Conservation (phyloP, 2,329 filamentous ascomycete species). For the Orbilia oligospora region DNA sequence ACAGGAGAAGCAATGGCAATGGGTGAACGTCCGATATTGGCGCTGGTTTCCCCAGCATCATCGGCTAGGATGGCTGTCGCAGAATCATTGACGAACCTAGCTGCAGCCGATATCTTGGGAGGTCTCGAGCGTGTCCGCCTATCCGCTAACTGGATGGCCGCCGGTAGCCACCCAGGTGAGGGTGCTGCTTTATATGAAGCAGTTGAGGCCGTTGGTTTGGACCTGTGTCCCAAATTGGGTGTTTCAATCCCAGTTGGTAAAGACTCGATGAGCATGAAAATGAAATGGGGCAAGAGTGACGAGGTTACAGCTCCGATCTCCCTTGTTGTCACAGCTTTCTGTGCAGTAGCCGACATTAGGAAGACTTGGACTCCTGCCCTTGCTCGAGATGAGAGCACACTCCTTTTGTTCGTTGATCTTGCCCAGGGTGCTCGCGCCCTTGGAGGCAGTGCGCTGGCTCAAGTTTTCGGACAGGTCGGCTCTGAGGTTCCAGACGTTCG, state of each 20-base stretch:
- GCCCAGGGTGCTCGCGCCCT: conserved; percentile 83
- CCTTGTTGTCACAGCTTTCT: conserved; percentile 90
- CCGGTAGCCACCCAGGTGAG: conserved; percentile 92
- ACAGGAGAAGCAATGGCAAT: conserved; percentile 98
- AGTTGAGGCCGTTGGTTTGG: conserved; percentile 91
- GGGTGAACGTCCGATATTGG: conserved; percentile 91
- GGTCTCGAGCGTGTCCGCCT: conserved; percentile 85
- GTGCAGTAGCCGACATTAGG: conserved; percentile 82
- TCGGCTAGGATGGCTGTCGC: conserved; percentile 97
- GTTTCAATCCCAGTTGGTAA: conserved; percentile 97
- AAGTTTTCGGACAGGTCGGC: conserved; percentile 88
- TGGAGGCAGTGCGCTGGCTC: conserved; percentile 91
- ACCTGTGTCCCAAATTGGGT: conserved; percentile 89
- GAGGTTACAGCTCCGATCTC: conserved; percentile 94
- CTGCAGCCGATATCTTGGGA: conserved; percentile 81
- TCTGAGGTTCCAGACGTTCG: conserved; percentile 88
- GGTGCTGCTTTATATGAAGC: conserved; percentile 93
- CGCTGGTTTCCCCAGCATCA: conserved; percentile 88
- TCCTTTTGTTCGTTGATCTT: conserved; percentile 92
- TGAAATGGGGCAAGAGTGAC: conserved; percentile 85
- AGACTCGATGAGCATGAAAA: conserved; percentile 99
- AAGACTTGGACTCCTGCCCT: conserved; percentile 96
- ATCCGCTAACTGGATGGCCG: conserved; percentile 99
- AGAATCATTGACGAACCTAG: conserved; percentile 92
- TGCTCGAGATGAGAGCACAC: conserved; percentile 84